phyloP scores from a whole-genome alignment of 345 rosid genomes.

The Rhodamnia rubescens region DNA sequence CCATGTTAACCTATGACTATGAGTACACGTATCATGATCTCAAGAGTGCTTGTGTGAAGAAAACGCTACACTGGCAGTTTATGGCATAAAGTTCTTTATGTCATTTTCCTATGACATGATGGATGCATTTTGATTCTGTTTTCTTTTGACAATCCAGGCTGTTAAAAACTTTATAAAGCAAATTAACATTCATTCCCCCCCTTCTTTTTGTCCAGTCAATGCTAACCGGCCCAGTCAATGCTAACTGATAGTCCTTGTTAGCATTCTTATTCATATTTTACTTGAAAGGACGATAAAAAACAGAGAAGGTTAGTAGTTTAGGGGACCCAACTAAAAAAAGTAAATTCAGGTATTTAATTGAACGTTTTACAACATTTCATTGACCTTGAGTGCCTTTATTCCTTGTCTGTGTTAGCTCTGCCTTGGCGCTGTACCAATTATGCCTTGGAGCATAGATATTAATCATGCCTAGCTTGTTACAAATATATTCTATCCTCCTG shows the following conservation, averaged over 20 bases:
- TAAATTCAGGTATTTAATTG: not conserved
- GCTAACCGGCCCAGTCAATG: not conserved
- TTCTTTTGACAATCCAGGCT: not conserved
- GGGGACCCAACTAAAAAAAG: not conserved
- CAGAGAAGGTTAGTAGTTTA: not conserved
- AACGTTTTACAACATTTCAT: not conserved
- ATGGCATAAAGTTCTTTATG: not conserved
- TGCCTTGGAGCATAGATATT: no score
- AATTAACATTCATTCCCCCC: not conserved
- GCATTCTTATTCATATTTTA: not conserved
- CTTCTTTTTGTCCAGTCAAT: not conserved
- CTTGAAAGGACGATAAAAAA: not conserved
- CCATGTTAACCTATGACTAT: not conserved
- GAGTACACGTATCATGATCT: not conserved
- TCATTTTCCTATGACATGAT: not conserved
- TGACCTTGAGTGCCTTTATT: not conserved
- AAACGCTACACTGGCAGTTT: not conserved
- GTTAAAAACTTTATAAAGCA: not conserved
- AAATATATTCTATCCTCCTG: no score
- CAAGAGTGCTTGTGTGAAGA: not conserved
- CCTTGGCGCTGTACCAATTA: not conserved
- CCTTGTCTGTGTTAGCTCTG: not conserved
- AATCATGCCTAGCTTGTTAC: no score
- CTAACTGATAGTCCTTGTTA: not conserved
- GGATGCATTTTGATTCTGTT: not conserved